Base-by-base conservation (phyloP, 345 rosid genomes). In the Euclidium syriacum region DNA sequence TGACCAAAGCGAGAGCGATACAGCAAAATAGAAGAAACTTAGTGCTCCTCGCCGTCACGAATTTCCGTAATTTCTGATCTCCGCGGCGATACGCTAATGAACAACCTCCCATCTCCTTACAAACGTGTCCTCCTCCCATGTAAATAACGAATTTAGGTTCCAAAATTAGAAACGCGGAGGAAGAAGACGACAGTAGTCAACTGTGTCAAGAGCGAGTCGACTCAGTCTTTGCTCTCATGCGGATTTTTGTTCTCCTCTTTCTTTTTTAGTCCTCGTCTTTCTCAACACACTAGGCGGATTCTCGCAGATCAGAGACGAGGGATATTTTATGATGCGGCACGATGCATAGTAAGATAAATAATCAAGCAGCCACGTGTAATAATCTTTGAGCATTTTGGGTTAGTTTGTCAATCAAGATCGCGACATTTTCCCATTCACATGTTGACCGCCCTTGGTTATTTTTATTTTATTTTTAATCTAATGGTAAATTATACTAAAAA, bases 61-160 rank as follows among this genome's bases (percentile, higher is more conserved):
- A 27, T 67, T 88, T 90, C 29, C 89, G 78, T 64, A 76, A 60
- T 60, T 85, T 79, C 78, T 77, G 94, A 39, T 76, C 67, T 59
- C 80, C 73, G 43, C 98, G 80, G 27, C 98, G 96, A 66, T 79
- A 80, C 10, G 71, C 65, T 71, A 80, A 24, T 23, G 79, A 68
- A 68, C 82, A 79, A 49, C 85, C 78, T 71, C 95, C 80, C 91
- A 86, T 86, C 81, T 66, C 82, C 70, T 62, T 67, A 65, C 27
- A 8, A 48, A 46, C 25, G 3, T 34, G 49, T 57, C 72, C 66
- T 47, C 64, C 63, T 65, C 58, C 75, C 75, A 71, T 71, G 47
- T 10, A 23, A 15, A 14, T 1, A 27, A 43, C 51, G 50, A 61
- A 34, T 30, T 25, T 20, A 64, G 7, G 20, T 50, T 8, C 36